phyloP scores from a whole-genome alignment of 192 early-diverging fungal genomes.

The Coemansia sp. region DNA sequence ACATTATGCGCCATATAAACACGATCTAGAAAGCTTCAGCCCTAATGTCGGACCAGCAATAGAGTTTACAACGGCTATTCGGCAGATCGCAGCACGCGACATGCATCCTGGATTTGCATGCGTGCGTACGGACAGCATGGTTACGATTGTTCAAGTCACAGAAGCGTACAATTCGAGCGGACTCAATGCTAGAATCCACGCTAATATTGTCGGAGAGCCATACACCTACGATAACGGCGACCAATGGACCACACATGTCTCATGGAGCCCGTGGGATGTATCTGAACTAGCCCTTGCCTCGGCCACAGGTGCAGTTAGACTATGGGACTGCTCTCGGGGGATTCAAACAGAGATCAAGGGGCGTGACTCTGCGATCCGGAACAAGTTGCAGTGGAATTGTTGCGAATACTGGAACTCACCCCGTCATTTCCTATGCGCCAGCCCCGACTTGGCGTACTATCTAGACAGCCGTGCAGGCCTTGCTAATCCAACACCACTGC shows the following conservation, averaged over 20 bases:
- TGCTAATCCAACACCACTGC: background rate
- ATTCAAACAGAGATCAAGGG: conserved; percentile 14
- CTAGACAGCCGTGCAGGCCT: conserved; percentile 24
- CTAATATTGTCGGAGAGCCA: conserved; percentile 13
- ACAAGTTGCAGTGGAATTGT: conserved; percentile 34
- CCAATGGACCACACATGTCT: conserved; percentile 32
- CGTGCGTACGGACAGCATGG: conserved; percentile 52
- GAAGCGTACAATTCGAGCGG: conserved; percentile 9
- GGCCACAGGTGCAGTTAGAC: conserved; percentile 23
- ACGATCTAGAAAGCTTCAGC: background rate
- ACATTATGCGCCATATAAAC: background rate
- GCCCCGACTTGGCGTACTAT: conserved; percentile 18
- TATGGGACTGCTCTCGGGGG: conserved; percentile 37
- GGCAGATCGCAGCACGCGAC: conserved; percentile 22
- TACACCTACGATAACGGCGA: conserved; percentile 40
- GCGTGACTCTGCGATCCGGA: background rate
- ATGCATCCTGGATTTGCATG: conserved; percentile 28
- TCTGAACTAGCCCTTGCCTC: conserved; percentile 43
- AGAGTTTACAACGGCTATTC: conserved; percentile 43
- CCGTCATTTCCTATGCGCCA: conserved; percentile 34
- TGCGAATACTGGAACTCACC: conserved; percentile 52
- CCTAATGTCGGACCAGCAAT: conserved; percentile 11
- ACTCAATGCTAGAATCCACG: conserved; percentile 7
- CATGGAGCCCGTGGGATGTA: conserved; percentile 40
- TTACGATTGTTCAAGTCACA: conserved; percentile 8